Conservation (phyloP, 164 flowering plant genomes). For the Magnolia changhungtana region DNA sequence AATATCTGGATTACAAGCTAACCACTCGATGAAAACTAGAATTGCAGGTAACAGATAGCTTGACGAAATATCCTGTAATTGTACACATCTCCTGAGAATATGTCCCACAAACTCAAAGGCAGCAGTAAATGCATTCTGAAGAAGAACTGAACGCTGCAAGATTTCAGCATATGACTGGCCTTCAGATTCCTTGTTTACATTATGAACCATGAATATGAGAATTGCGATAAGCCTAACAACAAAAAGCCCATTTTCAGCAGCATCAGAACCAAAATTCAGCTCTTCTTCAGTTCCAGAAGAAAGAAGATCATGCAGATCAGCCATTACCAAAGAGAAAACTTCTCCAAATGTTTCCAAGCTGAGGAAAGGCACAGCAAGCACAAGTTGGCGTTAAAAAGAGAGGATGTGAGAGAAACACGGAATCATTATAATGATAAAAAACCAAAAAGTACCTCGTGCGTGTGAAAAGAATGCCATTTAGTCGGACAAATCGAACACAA, state of each 20-base stretch:
- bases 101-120: conserved; percentile 73
- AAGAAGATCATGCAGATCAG: conserved; percentile 59
- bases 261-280: conserved; percentile 67
- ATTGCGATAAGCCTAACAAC: conserved; percentile 68
- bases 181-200: conserved; percentile 64
- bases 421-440: not conserved
- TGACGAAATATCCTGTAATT: conserved; percentile 59
- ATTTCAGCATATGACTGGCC: conserved; percentile 90
- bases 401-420: not conserved
- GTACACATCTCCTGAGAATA: conserved; percentile 57
- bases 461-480: conserved; percentile 92
- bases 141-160: conserved; percentile 76
- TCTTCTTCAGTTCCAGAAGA: conserved; percentile 71
- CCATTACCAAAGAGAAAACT: conserved; percentile 52
- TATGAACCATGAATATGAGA: conserved; percentile 77
- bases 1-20: conserved; percentile 76
- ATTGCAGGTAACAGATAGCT: conserved; percentile 78
- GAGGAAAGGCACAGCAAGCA: conserved; percentile 13
- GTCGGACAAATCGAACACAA: conserved; percentile 72
- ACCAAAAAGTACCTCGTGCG: conserved; percentile 68
- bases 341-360: conserved; percentile 88
- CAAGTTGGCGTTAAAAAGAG: not conserved
- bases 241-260: conserved; percentile 58
- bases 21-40: conserved; percentile 90
- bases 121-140: conserved; percentile 81